phyloP scores from a whole-genome alignment of 805 yeast genomes.

The Zygoascus bituminiphila region DNA sequence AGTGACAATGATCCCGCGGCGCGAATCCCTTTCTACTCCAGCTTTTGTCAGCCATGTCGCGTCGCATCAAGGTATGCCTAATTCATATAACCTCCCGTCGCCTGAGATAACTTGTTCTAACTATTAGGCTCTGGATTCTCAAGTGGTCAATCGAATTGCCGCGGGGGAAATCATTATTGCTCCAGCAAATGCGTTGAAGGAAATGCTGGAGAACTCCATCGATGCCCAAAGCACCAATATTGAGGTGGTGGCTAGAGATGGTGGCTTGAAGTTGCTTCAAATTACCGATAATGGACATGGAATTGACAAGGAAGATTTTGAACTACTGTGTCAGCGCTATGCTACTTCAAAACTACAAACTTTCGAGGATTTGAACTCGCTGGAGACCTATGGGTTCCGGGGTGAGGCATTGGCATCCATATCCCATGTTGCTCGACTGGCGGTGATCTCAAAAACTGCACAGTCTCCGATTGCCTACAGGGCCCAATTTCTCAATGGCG shows the following conservation, averaged over 20 bases:
- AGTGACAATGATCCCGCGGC: not conserved
- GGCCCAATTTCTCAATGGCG: conserved; percentile 61
- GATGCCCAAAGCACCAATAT: conserved; percentile 74
- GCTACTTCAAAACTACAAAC: conserved; percentile 76
- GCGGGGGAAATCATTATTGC: conserved; percentile 95
- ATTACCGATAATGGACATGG: conserved; percentile 88
- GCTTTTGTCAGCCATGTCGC: not conserved
- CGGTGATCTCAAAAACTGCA: conserved; percentile 66
- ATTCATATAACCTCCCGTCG: no score
- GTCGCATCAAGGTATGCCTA: not conserved
- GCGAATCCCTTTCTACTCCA: not conserved
- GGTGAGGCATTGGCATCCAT: conserved; percentile 96
- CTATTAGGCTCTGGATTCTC: conserved; percentile 45
- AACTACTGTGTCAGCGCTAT: conserved; percentile 79
- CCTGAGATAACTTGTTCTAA: no score
- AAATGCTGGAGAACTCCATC: conserved; percentile 82
- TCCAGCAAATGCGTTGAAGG: conserved; percentile 92
- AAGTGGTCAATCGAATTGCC: conserved; percentile 84
- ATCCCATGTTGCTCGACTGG: conserved; percentile 76
- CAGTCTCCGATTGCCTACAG: conserved; percentile 61
- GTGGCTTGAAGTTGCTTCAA: conserved; percentile 81
- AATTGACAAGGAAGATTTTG: conserved; percentile 56
- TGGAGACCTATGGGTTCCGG: conserved; percentile 85
- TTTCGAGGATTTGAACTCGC: conserved; percentile 65
- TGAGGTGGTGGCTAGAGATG: conserved; percentile 80